Evolutionary conservation across 2,329 filamentous ascomycete species (phyloP), one percentile per base, ranked within the genome.

Genomic region (Aulographum hederae): DNA sequence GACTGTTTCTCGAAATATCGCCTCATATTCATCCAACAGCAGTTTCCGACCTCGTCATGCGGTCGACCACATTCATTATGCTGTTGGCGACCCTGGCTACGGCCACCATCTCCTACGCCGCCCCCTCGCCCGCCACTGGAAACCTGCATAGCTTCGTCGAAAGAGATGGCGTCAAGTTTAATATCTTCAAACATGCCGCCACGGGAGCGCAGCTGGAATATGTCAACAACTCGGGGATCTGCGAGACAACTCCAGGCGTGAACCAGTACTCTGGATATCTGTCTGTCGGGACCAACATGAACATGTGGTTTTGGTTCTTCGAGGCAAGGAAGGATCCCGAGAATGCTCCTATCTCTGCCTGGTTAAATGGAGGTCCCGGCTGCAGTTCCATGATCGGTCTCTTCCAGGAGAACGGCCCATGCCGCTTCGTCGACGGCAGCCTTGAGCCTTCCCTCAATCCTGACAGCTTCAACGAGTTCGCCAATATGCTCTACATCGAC

Each of bases 251-350:
- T 0, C 49, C 52, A 0, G 57, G 58, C 2, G 62, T 65, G 2
- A 64, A 60, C 18, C 58, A 61, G 36, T 62, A 61, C 41, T 63
- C 60, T 3, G 62, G 62, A 5, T 66, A 66, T 48, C 31, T 70
- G 36, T 53, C 53, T 2, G 57, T 63, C 10, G 58, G 63, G 46
- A 39, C 49, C 43, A 15, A 47, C 35, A 51, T 46, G 15, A 48
- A 55, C 32, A 51, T 54, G 48, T 55, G 53, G 35, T 58, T 58
- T 36, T 59, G 58, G 56, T 61, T 60, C 38, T 63, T 63, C 32
- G 58, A 62, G 39, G 50, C 57, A 4, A 50, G 61, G 13, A 52
- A 60, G 27, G 53, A 60, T 34, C 58, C 56, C 1, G 38, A 42
- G 5, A 56, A 51, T 21, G 56, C 58, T 6, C 59, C 60, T 3